A percentile compares a stretch with the other conserved stretches of the same genome.
Conservation (phyloP, 352 stramenopile genomes). For the Aphanomyces invadans region DNA sequence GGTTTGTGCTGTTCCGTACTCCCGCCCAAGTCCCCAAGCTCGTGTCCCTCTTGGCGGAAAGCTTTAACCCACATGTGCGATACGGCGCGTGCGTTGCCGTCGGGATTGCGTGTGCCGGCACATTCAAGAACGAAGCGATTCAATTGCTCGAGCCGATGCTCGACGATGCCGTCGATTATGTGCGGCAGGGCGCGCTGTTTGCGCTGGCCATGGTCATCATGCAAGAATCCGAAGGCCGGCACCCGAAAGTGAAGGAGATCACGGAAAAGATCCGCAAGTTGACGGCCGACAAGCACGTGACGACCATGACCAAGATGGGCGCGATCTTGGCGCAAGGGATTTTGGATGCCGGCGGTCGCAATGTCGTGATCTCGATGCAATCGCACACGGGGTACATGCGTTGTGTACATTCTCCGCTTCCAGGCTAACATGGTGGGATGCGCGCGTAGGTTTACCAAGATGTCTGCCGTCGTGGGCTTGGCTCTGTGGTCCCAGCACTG, state of each 20-base stretch:
- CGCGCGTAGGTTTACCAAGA: slow-evolving; percentile 89
- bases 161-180: slow-evolving; percentile 98
- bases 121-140: slow-evolving; percentile 95
- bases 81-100: slow-evolving; percentile 98
- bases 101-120: slow-evolving; percentile 96
- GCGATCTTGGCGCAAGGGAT: slow-evolving; percentile 96
- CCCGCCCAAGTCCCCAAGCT: slow-evolving; percentile 90
- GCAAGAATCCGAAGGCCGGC: slow-evolving; percentile 90
- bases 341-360: slow-evolving; percentile 96
- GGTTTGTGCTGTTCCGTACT: slow-evolving; percentile 98
- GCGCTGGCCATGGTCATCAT: slow-evolving; percentile 98
- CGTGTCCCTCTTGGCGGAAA: slow-evolving; percentile 95
- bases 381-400: slow-evolving; percentile 82
- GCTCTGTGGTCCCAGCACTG: slow-evolving; percentile 98
- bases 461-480: slow-evolving; percentile 93
- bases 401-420: neutral
- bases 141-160: slow-evolving; percentile 96
- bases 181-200: slow-evolving; percentile 96
- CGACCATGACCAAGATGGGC: slow-evolving; percentile 98
- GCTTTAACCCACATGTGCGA: slow-evolving; percentile 99
- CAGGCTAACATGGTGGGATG: too few species aligned
- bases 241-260: slow-evolving; percentile 80
- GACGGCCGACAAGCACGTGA: slow-evolving; percentile 97
- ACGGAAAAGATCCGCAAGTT: slow-evolving; percentile 82
- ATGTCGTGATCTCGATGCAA: slow-evolving; percentile 94